Evolutionary conservation across 441 rosid genomes (phyloP).

Genomic region (Populus hybrid): DNA sequence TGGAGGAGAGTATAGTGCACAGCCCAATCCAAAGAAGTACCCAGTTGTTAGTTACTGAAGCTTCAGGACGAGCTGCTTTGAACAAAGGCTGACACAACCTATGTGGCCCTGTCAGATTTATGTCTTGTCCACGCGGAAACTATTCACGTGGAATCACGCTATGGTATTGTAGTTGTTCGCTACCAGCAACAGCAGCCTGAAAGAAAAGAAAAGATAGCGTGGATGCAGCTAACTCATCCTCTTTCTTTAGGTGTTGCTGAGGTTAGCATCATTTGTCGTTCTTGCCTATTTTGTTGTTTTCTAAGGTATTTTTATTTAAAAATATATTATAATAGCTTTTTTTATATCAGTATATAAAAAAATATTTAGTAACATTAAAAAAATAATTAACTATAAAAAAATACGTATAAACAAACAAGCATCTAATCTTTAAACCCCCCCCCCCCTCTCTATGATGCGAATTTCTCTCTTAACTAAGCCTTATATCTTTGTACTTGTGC

Average conservation of each 20-base stretch:
- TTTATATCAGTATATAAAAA: background rate
- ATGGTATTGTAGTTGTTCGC: background rate
- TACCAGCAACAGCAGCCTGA: background rate
- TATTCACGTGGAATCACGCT: background rate
- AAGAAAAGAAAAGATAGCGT: no score
- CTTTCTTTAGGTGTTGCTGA: background rate
- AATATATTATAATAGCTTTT: conserved; percentile 3
- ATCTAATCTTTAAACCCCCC: no score
- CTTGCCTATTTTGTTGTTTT: background rate
- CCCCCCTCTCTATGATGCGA: background rate
- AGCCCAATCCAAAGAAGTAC: conserved; percentile 6
- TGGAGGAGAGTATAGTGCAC: conserved; percentile 11
- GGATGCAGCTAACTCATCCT: background rate
- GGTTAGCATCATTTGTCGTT: conserved; percentile 19
- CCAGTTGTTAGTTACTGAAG: background rate
- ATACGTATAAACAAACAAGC: no score
- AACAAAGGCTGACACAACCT: conserved; percentile 13
- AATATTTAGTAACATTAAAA: no score
- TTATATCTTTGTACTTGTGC: no score
- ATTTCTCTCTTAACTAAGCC: no score
- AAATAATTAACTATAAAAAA: no score
- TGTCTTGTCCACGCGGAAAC: background rate
- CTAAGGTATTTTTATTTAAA: no score
- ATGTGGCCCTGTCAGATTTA: background rate
- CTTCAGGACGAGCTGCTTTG: background rate